Base-by-base conservation (phyloP, 305 asterid species). In the Andrographis paniculata region DNA sequence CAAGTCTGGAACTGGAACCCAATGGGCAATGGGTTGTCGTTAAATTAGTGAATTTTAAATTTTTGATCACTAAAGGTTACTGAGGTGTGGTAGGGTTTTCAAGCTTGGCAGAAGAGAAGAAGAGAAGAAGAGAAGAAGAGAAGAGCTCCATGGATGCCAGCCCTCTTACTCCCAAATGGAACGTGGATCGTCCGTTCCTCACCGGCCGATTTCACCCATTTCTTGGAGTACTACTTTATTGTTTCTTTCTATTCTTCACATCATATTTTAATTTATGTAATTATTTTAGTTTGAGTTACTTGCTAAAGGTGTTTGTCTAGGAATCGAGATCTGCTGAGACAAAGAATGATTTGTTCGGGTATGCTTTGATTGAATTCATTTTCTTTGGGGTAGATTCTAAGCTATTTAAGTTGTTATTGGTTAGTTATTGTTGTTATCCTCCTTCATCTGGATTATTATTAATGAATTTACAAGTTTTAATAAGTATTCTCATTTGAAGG, bases 131-230 rank as follows among this genome's bases (percentile, higher is more conserved):
- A n/a, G n/a, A n/a, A n/a, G n/a, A n/a, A n/a, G n/a, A 46, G 37
- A 48, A 21, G 23, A 39, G 43, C 36, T 48, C 41, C 20, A 80
- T 78, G 93, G 95, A 84, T 54, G 62, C 73, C 17, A 67, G 67
- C 54, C 76, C 80, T 45, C 69, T 77, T 19, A 78, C 84, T 42
- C 95, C 95, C 42, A 67, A 48, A 48, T 85, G 95, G 94, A 85
- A 81, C 48, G 70, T 69, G 17, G 87, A 76, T 60, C 89, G 94
- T 52, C 91, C 95, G 48, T 85, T 76, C 53, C 91, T 79, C 42
- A 82, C 91, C 18, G 85, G 85, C 52, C 82, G 80, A 52, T 82
- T 79, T 44, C 82, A 76, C 59, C 94, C 71, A 92, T 85, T 62
- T 53, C n/a, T 33, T 33, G 3, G 12, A 7, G 12, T 33, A 33